Percentiles rank a stretch among this genome's conserved stretches.
Evolutionary conservation across 108 stramenopile genomes (phyloP).

Genomic region (Licmophora abbreviata): DNA sequence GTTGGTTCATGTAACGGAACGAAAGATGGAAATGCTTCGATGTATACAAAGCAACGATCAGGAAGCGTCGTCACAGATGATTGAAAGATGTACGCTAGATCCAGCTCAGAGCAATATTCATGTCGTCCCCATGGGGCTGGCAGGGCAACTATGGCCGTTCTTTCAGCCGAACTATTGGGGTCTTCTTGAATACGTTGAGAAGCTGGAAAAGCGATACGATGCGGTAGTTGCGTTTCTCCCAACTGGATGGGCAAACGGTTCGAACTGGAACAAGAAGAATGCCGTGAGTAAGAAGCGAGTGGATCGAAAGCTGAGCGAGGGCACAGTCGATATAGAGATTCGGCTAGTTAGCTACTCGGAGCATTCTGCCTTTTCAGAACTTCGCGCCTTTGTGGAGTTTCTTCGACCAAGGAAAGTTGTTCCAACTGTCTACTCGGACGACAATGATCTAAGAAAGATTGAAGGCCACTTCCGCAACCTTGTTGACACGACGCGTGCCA

Average conservation of each 20-base stretch:
- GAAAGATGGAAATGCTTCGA: constrained; percentile 36
- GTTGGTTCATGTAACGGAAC: constrained; percentile 31
- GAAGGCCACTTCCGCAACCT: constrained; percentile 28
- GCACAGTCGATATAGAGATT: constrained; percentile 10
- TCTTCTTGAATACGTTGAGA: constrained; percentile 27
- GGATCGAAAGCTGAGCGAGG: not conserved
- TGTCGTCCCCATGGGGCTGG: constrained; percentile 44
- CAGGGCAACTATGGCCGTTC: constrained; percentile 52
- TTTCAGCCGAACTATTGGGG: constrained; percentile 47
- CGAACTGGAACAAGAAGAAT: constrained; percentile 58
- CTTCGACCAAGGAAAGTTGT: constrained; percentile 57
- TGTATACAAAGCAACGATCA: constrained; percentile 20
- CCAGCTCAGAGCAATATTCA: constrained; percentile 35
- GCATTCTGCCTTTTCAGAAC: constrained; percentile 72
- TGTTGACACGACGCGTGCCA: constrained; percentile 39
- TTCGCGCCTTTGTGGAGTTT: constrained; percentile 64
- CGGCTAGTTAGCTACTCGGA: constrained; percentile 68
- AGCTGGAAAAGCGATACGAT: constrained; percentile 25
- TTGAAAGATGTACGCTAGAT: constrained; percentile 32
- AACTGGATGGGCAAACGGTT: constrained; percentile 58
- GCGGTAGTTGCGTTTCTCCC: constrained; percentile 58
- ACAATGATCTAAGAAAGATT: constrained; percentile 32
- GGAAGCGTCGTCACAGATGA: constrained; percentile 13
- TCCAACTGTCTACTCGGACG: constrained; percentile 59
- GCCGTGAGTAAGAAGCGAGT: constrained; percentile 17